Evolutionary conservation across 2,329 filamentous ascomycete genomes (phyloP).

Genomic region (Pseudocercospora macadamiae): DNA sequence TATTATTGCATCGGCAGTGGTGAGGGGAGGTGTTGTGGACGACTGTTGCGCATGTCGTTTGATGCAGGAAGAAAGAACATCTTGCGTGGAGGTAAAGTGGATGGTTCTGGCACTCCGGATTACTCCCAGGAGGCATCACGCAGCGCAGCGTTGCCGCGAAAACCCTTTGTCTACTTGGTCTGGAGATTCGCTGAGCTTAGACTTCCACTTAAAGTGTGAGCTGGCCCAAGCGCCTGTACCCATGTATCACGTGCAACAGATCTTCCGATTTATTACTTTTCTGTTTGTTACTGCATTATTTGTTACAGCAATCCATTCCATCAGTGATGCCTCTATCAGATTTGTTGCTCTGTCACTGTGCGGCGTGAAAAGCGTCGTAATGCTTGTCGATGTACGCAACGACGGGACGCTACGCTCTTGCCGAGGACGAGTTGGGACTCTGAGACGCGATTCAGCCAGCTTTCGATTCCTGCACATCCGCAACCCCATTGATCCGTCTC

Average conservation of each 20-base stretch:
- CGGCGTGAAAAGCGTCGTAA: too few species aligned
- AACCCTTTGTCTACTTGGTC: neutral
- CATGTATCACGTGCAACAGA: too few species aligned
- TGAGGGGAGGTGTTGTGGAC: neutral
- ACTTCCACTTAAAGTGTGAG: too few species aligned
- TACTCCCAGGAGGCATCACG: neutral
- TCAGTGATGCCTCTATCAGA: too few species aligned
- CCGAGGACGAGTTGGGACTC: too few species aligned
- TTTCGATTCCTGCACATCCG: neutral
- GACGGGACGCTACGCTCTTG: too few species aligned
- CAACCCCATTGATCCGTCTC: neutral
- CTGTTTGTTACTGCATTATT: too few species aligned
- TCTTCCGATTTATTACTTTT: neutral
- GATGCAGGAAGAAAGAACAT: neutral
- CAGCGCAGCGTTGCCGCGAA: slow-evolving; percentile 1
- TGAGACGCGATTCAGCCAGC: neutral
- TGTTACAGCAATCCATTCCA: too few species aligned
- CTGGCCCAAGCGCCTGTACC: neutral
- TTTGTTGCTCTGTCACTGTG: too few species aligned
- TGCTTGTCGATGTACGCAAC: too few species aligned
- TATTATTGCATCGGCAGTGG: slow-evolving; percentile 1
- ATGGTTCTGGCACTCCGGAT: slow-evolving; percentile 4
- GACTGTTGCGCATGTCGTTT: neutral
- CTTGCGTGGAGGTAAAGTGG: neutral
- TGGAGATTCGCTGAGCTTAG: neutral